phyloP scores from a whole-genome alignment of 345 rosid species.

The Gossypium anomalum region DNA sequence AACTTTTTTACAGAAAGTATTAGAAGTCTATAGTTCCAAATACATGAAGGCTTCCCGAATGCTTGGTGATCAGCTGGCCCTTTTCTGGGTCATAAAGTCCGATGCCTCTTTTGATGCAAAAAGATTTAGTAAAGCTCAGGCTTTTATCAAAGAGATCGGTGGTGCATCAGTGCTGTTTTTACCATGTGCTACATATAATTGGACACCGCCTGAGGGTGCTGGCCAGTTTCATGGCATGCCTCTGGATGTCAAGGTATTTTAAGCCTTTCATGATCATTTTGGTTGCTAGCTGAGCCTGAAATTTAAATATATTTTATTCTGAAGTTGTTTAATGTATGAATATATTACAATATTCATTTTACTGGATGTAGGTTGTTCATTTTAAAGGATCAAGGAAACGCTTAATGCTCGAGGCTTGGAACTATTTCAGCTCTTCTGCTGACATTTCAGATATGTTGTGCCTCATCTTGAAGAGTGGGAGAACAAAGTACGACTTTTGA shows the following conservation, averaged over 20 bases:
- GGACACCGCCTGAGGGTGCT: conserved; percentile 99
- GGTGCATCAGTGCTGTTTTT: conserved; percentile 68
- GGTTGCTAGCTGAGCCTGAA: not conserved
- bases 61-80: conserved; percentile 96
- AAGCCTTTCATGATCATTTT: not conserved
- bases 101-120: conserved; percentile 54
- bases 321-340: not conserved
- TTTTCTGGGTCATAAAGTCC: conserved; percentile 65
- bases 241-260: conserved; percentile 77
- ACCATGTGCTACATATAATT: conserved; percentile 77
- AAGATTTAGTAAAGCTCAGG: conserved; percentile 57
- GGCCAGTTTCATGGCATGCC: conserved; percentile 99
- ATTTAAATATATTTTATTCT: not conserved
- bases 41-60: conserved; percentile 79
- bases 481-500: conserved; percentile 90
- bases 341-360: not conserved
- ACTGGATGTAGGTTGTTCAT: conserved; percentile 61
- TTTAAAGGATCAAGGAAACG: conserved; percentile 98
- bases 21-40: conserved; percentile 58
- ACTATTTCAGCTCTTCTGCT: conserved; percentile 46
- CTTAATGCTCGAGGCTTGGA: conserved; percentile 95
- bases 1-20: conserved; percentile 55
- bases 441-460: conserved; percentile 74
- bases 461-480: conserved; percentile 76
- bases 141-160: conserved; percentile 51